Conservation (phyloP, 2,329 filamentous ascomycete genomes). For the Intubia oerlemansii region DNA sequence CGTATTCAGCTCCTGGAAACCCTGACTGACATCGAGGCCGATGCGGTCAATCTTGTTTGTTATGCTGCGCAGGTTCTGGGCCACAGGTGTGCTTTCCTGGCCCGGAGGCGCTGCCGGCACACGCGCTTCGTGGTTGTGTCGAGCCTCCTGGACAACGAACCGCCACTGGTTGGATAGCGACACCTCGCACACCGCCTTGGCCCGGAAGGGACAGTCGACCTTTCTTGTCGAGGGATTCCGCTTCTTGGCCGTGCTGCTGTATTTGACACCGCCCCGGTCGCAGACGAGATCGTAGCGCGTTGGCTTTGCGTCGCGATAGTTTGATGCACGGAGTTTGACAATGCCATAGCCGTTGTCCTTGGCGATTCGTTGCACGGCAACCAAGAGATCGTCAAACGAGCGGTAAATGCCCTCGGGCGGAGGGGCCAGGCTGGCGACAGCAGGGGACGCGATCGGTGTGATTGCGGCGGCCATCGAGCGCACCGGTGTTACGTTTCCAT, state of each 20-base stretch:
- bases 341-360: conserved; percentile 42
- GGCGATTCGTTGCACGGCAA: conserved; percentile 33
- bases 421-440: conserved; percentile 20
- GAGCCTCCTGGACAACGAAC: conserved; percentile 37
- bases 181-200: conserved; percentile 42
- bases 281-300: conserved; percentile 42
- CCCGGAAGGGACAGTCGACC: conserved; percentile 40
- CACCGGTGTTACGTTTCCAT: conserved; percentile 8
- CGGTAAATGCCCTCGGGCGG: conserved; percentile 39
- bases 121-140: conserved; percentile 40
- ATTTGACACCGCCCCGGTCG: conserved; percentile 41
- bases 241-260: conserved; percentile 43
- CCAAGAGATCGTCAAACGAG: conserved; percentile 35
- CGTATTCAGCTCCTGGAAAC: conserved; percentile 27
- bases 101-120: conserved; percentile 30
- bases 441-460: conserved; percentile 10
- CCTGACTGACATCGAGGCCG: conserved; percentile 31
- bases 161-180: conserved; percentile 41
- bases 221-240: conserved; percentile 41
- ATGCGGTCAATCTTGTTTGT: conserved; percentile 38
- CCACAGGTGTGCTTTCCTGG: conserved; percentile 34
- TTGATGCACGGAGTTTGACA: conserved; percentile 39
- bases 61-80: conserved; percentile 33
- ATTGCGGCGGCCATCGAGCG: conserved; percentile 6
- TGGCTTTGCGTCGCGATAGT: conserved; percentile 40